phyloP scores from a whole-genome alignment of 495 filamentous ascomycete species.

The Aspergillus egyptiacus region DNA sequence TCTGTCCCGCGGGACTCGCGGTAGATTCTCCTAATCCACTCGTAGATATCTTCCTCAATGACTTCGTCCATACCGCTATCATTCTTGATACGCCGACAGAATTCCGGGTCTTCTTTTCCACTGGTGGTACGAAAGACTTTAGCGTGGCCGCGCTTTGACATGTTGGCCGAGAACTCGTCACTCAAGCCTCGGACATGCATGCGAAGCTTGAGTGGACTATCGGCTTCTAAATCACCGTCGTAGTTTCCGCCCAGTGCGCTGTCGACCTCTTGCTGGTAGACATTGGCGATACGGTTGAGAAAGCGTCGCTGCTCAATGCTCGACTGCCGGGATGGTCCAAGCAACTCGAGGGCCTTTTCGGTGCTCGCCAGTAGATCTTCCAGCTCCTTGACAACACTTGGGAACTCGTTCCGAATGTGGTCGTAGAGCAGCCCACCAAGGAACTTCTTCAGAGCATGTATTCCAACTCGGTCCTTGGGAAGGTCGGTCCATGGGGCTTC shows the following conservation, averaged over 20 bases:
- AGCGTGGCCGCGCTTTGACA: conserved; percentile 24
- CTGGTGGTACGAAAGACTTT: conserved; percentile 19
- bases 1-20: conserved; percentile 30
- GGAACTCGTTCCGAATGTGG: conserved; percentile 28
- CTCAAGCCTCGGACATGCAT: conserved; percentile 30
- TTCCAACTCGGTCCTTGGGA: conserved; percentile 26
- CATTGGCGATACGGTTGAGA: conserved; percentile 25
- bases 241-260: conserved; percentile 27
- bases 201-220: conserved; percentile 23
- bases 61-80: not conserved
- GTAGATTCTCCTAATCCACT: conserved; percentile 29
- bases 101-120: conserved; percentile 16
- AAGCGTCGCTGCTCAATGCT: conserved; percentile 28
- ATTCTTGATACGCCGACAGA: not conserved
- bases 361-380: conserved; percentile 11
- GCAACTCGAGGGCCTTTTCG: conserved; percentile 20
- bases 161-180: conserved; percentile 25
- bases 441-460: conserved; percentile 15
- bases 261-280: conserved; percentile 25
- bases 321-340: conserved; percentile 27
- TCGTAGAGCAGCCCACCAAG: conserved; percentile 22
- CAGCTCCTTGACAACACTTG: conserved; percentile 28
- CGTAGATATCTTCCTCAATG: conserved; percentile 17
- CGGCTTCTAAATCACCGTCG: conserved; percentile 8
- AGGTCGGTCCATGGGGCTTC: conserved; percentile 31